Percentiles rank a stretch among this genome's conserved stretches.
Conservation (phyloP, 345 rosid species). For the Citrus unshiu region DNA sequence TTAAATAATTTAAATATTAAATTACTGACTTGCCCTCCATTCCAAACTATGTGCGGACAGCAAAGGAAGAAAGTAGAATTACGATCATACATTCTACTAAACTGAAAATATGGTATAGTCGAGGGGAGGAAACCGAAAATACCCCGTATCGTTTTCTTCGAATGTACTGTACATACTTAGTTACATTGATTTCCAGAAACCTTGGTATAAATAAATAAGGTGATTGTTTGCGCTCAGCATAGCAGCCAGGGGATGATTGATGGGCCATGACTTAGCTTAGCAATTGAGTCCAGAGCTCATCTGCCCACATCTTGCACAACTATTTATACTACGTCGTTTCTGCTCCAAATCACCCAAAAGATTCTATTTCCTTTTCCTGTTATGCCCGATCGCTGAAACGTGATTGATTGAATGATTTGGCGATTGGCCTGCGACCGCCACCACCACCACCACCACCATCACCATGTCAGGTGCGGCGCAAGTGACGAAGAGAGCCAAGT, state of each 20-base stretch:
- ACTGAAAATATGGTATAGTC: no score
- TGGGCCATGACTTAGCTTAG: neutral
- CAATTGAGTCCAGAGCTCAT: neutral
- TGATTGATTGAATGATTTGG: neutral
- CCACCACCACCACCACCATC: neutral
- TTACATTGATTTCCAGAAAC: neutral
- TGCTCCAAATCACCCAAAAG: neutral
- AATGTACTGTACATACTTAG: no score
- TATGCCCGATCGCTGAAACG: no score
- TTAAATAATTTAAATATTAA: no score
- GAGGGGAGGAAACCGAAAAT: no score
- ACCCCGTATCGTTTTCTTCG: no score
- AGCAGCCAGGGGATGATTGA: neutral
- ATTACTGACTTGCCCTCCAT: no score
- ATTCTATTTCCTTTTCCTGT: neutral
- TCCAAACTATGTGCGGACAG: no score
- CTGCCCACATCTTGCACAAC: no score
- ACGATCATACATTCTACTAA: no score
- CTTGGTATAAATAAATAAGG: neutral
- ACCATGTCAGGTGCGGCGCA: conserved; percentile 43
- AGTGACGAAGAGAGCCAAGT: conserved; percentile 62
- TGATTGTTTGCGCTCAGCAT: neutral
- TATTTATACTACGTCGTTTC: neutral
- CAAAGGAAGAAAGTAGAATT: no score
- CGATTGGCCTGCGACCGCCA: neutral